Base-by-base conservation (phyloP, 2,329 filamentous ascomycete genomes). In the Aspergillus nomiae region DNA sequence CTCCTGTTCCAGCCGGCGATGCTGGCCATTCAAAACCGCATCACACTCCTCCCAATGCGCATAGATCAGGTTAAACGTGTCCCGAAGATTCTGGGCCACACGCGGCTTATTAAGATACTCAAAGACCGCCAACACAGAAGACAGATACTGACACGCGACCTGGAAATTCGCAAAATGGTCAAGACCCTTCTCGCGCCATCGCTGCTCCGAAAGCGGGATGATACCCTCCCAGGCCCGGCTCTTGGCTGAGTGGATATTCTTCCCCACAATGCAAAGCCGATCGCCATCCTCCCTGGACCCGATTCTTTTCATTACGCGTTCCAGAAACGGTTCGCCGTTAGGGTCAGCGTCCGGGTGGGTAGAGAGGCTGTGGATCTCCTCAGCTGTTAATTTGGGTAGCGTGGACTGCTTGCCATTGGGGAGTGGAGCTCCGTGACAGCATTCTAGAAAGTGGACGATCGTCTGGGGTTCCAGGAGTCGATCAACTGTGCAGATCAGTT, bases 401-500 rank as follows among this genome's bases (percentile, higher is more conserved):
- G 51, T 21, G 4, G 68, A 59, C 12, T 60, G 48, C n/a, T 61
- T 65, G 21, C 69, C 70, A 56, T 70, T 67, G 3, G 69, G 69
- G 9, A 73, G 63, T 0, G 62, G 30, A 1, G 56, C 55, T 3
- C 53, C 45, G 11, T 50, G 1, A 11, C 58, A 61, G 38, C 68
- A 72, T 28, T 60, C 46, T 6, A 71, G 9, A 24, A 73, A 73
- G 8, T 67, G 38, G 8, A 38, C 58, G 11, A 70, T 62, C 0
- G 70, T 70, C 54, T 73, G 70, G 11, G 69, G 67, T 48, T 72
- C 71, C 36, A 74, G 54, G n/a, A 73, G 45, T n/a, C 67, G 69
- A 67, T 73, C 71, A 41, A 73, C 71, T 74, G 43, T 9, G 45
- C 19, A 7, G 38, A 41, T 41, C 45, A 46, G 3, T 16, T 48